Conservation (phyloP, 192 early-diverging fungal species). For the Rhizophagus prolifer region DNA sequence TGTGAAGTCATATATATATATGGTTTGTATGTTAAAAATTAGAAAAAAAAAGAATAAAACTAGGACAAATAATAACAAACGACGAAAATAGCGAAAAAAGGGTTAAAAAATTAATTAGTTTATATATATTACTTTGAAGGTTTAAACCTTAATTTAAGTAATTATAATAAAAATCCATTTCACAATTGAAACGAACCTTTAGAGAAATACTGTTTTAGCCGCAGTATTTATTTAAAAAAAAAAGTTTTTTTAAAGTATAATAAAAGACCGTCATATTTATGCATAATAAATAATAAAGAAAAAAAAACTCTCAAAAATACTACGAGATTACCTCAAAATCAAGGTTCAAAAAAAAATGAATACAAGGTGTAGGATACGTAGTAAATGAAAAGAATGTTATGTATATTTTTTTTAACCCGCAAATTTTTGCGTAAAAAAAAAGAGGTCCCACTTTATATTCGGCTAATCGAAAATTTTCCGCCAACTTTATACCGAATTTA, state of each 20-base stretch:
- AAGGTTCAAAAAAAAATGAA: background rate
- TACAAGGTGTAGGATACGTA: too few relatives aligned
- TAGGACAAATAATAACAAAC: background rate
- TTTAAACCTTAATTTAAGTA: too few relatives aligned
- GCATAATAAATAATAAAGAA: background rate
- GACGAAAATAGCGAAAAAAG: background rate
- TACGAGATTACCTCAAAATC: background rate
- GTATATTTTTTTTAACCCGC: background rate
- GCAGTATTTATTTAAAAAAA: background rate
- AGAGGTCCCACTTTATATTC: too few relatives aligned
- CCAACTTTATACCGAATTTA: too few relatives aligned
- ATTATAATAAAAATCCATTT: background rate
- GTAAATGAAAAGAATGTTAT: too few relatives aligned
- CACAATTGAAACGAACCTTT: background rate
- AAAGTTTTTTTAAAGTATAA: background rate
- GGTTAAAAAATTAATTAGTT: background rate
- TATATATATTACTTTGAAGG: background rate
- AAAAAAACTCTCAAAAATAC: background rate
- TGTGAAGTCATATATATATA: background rate
- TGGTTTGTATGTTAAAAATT: background rate
- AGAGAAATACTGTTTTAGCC: background rate
- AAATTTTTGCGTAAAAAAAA: background rate
- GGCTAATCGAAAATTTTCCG: too few relatives aligned
- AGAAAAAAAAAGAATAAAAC: background rate
- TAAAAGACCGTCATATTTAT: background rate